These are phyloP conservation scores for Cystofilobasidium macerans DNA, from an alignment of 768 basidiomycete genomes.

Conservation along the genomic window DNA sequence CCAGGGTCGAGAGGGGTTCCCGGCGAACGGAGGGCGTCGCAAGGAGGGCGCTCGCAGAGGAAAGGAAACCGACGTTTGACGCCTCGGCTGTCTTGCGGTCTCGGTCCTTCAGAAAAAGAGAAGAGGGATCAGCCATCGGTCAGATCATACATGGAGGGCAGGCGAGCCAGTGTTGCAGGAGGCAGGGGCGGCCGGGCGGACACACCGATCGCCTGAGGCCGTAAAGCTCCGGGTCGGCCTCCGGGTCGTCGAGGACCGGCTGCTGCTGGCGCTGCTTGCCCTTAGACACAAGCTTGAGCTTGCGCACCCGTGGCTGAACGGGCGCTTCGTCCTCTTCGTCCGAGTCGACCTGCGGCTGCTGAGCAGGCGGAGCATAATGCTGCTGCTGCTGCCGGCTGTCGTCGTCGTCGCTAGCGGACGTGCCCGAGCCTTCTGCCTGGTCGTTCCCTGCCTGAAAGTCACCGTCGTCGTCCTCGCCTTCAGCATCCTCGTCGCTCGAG, in stretches of 20 bases:
- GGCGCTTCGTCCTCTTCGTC: background rate
- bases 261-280: conserved; percentile 7
- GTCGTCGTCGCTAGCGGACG: background rate
- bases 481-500: conserved; percentile 7
- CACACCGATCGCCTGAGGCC: conserved; percentile 19
- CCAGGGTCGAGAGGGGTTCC: background rate
- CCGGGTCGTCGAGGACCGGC: conserved; percentile 7
- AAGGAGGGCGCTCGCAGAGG: background rate
- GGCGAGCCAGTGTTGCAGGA: too few relatives aligned
- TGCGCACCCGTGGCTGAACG: background rate
- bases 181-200: too few relatives aligned
- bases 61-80: background rate
- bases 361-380: too few relatives aligned
- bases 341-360: background rate
- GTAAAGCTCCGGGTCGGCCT: conserved; percentile 17
- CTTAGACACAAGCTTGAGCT: background rate
- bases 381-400: conserved; percentile 6
- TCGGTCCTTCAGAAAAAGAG: background rate
- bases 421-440: background rate
- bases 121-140: background rate
- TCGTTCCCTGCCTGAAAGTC: background rate
- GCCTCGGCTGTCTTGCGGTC: background rate
- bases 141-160: too few relatives aligned
- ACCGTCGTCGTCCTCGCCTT: conserved; percentile 3
- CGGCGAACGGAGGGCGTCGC: background rate